Evolutionary conservation across 2,329 filamentous ascomycete species (phyloP), one percentile per base, ranked within the genome.

Genomic region (Aspergillus sojae): DNA sequence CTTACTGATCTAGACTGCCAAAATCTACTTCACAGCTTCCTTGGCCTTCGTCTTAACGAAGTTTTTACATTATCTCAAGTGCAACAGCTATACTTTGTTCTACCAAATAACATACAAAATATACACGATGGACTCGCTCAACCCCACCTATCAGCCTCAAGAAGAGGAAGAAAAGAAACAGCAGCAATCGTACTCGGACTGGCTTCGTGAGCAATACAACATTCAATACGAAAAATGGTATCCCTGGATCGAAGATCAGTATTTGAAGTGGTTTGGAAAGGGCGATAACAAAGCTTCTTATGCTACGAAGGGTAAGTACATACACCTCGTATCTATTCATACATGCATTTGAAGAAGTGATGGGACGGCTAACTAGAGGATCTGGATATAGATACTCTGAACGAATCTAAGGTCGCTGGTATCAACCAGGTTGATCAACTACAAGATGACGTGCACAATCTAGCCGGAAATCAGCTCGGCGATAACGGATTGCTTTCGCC

Each of bases 231-330:
- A 86, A 64, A 82, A 76, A 65, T 86, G 84, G 84, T 79, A 85
- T 74, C 84, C 84, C 0, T 86, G 84, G 84, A 78, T 86, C 50
- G 84, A 86, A 69, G 84, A 86, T 69, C 77, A 84, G 70, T 86
- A 85, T 66, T 73, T 86, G 41, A 79, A 77, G 63, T 85, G 82
- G 82, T 86, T 86, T 70, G 83, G 82, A 58, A 85, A 83, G 46
- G 73, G 72, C 3, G 84, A 86, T 63, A 86, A 86, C 75, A 86
- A 86, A 72, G 79, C 83, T 6, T 82, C 79, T 26, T 86, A 86
- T 67, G 80, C 80, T 9, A 79, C 83, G 0, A 86, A 85, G 72
- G 81, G 84, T 85, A 72, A 5, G 48, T 21, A 12, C 6, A 7
- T 21, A 12, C 6, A 9, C 3, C 3, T 41, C 14, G 52, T n/a